Evolutionary conservation across 257 asterid species (phyloP).

Genomic region (Penstemon newberryi): DNA sequence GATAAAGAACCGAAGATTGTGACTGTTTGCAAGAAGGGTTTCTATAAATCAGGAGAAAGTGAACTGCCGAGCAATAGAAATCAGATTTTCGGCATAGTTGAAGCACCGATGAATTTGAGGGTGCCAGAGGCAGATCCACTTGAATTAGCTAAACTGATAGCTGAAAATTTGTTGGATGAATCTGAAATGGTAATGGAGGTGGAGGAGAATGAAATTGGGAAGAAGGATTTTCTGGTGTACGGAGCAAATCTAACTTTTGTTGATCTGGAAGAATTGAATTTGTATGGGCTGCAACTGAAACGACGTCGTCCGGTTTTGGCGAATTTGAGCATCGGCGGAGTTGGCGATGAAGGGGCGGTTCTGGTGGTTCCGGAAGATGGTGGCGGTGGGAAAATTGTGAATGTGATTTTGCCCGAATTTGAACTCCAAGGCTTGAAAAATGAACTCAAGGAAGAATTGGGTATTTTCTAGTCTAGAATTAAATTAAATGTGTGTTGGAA

Average conservation of each 20-base stretch:
- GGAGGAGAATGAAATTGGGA: slow-evolving; percentile 33
- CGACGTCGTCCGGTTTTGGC: slow-evolving; percentile 48
- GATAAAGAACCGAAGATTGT: slow-evolving; percentile 35
- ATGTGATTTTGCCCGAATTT: slow-evolving; percentile 47
- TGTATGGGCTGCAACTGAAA: slow-evolving; percentile 46
- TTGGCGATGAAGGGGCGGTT: slow-evolving; percentile 65
- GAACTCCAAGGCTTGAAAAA: slow-evolving; percentile 41
- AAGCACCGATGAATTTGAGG: slow-evolving; percentile 23
- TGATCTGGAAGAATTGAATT: slow-evolving; percentile 44
- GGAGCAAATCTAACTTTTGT: slow-evolving; percentile 70
- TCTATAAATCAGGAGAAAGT: neutral
- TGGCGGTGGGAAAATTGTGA: slow-evolving; percentile 50
- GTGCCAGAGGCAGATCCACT: slow-evolving; percentile 29
- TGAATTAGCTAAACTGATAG: slow-evolving; percentile 41
- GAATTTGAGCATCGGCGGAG: slow-evolving; percentile 45
- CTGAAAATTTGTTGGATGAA: slow-evolving; percentile 42
- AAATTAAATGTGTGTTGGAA: neutral
- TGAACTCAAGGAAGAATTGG: slow-evolving; percentile 43
- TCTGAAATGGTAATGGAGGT: slow-evolving; percentile 29
- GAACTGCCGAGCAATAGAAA: slow-evolving; percentile 28
- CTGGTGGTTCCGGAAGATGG: slow-evolving; percentile 42
- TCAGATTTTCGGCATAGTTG: slow-evolving; percentile 44
- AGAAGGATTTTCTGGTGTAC: slow-evolving; percentile 43
- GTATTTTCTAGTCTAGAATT: slow-evolving; percentile 30
- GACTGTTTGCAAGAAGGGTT: slow-evolving; percentile 37